These are phyloP conservation scores for Solanum virginianum DNA, from an alignment of 257 asterid genomes.

Conservation along the genomic window DNA sequence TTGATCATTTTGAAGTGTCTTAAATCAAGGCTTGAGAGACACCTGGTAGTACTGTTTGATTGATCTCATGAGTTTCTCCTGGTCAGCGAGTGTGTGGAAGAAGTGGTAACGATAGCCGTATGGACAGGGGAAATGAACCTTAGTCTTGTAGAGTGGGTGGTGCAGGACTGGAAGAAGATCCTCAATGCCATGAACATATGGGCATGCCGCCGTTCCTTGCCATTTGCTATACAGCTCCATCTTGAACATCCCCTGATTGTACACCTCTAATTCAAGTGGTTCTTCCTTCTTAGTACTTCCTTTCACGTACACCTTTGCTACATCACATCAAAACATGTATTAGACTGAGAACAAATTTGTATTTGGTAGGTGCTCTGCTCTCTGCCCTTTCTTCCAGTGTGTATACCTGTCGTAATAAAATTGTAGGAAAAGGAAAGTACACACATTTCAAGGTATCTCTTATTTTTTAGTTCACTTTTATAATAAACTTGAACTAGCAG, in stretches of 20 bases:
- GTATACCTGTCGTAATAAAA: background rate
- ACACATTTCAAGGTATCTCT: background rate
- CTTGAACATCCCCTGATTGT: conserved; percentile 73
- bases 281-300: conserved; percentile 29
- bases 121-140: conserved; percentile 60
- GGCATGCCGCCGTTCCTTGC: conserved; percentile 58
- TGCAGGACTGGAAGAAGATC: conserved; percentile 69
- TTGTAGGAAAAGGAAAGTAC: background rate
- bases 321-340: background rate
- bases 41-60: conserved; percentile 8
- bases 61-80: conserved; percentile 40
- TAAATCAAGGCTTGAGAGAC: background rate
- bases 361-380: background rate
- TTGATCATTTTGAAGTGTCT: background rate
- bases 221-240: conserved; percentile 82
- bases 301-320: conserved; percentile 54
- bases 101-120: conserved; percentile 83
- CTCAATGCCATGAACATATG: conserved; percentile 60
- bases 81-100: conserved; percentile 46
- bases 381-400: background rate
- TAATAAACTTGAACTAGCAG: background rate
- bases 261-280: conserved; percentile 60
- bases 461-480: background rate
- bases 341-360: background rate
- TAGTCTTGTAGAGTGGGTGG: conserved; percentile 83